phyloP scores from a whole-genome alignment of 345 rosid species.

The Euphorbia tirucalli region DNA sequence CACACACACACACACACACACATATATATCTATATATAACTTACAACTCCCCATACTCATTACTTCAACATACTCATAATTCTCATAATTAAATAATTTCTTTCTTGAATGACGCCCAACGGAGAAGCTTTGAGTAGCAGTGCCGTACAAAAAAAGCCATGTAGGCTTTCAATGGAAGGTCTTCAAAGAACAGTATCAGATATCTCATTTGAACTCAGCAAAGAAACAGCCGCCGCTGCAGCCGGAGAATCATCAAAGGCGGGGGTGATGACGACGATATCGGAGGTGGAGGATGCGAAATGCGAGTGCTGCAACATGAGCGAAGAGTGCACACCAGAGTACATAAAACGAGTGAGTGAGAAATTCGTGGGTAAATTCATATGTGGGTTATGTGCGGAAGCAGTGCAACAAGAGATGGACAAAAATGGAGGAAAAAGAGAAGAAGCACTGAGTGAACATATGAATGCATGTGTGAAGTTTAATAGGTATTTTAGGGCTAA shows the following conservation, averaged over 20 bases:
- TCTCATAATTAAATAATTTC: background rate
- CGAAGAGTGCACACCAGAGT: constrained; percentile 39
- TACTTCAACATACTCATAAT: too few relatives aligned
- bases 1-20: too few relatives aligned
- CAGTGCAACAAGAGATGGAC: constrained; percentile 28
- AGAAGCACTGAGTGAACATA: constrained; percentile 36
- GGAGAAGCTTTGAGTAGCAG: constrained; percentile 18
- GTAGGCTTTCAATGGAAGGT: constrained; percentile 36
- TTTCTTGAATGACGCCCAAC: constrained; percentile 40
- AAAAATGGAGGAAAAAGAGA: constrained; percentile 31
- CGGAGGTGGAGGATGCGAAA: constrained; percentile 22
- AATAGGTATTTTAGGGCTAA: constrained; percentile 21
- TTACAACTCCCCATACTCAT: too few relatives aligned
- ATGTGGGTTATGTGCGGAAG: constrained; percentile 44
- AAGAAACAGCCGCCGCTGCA: constrained; percentile 29
- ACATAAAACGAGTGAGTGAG: constrained; percentile 26
- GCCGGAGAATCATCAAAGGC: background rate
- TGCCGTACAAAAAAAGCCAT: constrained; percentile 14
- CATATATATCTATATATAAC: too few relatives aligned
- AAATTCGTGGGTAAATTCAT: constrained; percentile 23
- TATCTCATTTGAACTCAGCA: constrained; percentile 50
- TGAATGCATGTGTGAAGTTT: constrained; percentile 28
- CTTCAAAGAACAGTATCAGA: constrained; percentile 69
- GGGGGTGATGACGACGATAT: constrained; percentile 4
- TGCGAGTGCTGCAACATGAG: constrained; percentile 41